Evolutionary conservation across 1,284 basidiomycete species (phyloP).

Genomic region (Mycena sp.): DNA sequence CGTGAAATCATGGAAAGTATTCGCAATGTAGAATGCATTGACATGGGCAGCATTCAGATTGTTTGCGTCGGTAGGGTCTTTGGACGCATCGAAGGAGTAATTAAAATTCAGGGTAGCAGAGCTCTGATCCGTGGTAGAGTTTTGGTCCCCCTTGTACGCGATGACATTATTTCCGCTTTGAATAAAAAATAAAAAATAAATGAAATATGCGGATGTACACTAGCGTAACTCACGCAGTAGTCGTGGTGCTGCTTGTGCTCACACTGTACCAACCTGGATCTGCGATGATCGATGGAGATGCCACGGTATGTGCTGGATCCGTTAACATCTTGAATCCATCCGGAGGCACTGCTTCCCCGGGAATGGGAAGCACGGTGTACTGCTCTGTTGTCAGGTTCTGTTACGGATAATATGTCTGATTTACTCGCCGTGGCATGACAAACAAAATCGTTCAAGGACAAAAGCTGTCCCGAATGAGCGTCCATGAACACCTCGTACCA

Average conservation of each 20-base stretch:
- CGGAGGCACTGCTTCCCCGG: neutral
- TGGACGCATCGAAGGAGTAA: constrained; percentile 29
- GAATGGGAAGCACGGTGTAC: constrained; percentile 6
- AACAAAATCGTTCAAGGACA: constrained; percentile 55
- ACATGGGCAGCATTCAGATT: constrained; percentile 46
- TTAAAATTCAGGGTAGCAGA: constrained; percentile 31
- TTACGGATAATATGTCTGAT: neutral
- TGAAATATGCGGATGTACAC: neutral
- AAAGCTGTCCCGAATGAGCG: constrained; percentile 51
- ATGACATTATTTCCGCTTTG: constrained; percentile 44
- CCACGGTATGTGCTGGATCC: neutral
- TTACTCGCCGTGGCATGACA: constrained; percentile 41
- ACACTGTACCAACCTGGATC: constrained; percentile 3
- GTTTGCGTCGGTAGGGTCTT: neutral
- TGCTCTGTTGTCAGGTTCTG: neutral
- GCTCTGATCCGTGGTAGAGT: constrained; percentile 40
- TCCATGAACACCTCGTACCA: constrained; percentile 65
- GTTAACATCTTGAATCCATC: neutral
- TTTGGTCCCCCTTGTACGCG: constrained; percentile 40
- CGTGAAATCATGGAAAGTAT: no score
- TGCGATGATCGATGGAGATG: neutral
- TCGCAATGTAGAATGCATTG: constrained; percentile 50
- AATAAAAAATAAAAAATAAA: neutral
- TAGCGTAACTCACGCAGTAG: neutral
- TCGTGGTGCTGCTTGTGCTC: neutral